phyloP scores from a whole-genome alignment of 2,329 filamentous ascomycete genomes.

The Verticillium klebahnii region DNA sequence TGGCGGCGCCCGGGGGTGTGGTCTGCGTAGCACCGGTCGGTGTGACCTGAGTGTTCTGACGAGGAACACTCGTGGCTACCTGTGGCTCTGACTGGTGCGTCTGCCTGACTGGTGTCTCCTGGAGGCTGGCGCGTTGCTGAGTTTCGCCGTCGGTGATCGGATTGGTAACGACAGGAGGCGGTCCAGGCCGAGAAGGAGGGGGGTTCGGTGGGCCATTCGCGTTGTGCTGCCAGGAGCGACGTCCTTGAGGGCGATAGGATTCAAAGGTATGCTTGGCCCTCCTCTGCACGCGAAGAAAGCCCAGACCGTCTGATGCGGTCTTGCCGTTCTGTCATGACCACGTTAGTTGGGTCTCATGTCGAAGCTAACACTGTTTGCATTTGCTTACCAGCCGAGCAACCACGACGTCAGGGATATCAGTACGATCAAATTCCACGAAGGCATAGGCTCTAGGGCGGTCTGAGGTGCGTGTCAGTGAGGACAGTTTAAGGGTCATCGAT shows the following conservation, averaged over 20 bases:
- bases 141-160: background rate
- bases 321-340: background rate
- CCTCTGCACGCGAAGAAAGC: background rate
- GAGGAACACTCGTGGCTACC: background rate
- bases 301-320: background rate
- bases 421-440: constrained; percentile 34
- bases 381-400: constrained; percentile 29
- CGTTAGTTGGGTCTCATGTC: background rate
- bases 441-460: constrained; percentile 19
- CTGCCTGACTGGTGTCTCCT: background rate
- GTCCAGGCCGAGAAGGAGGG: too few species aligned
- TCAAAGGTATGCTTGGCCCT: background rate
- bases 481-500: background rate
- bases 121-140: background rate
- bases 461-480: background rate
- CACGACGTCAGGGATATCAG: constrained; percentile 30
- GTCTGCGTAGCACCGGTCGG: background rate
- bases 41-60: background rate
- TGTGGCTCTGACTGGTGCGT: background rate
- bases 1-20: background rate
- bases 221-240: too few species aligned
- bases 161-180: background rate
- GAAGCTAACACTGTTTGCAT: too few species aligned
- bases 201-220: too few species aligned
- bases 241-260: background rate